phyloP scores from a whole-genome alignment of 306 rosid species.

The Vigna reflexopilosa region DNA sequence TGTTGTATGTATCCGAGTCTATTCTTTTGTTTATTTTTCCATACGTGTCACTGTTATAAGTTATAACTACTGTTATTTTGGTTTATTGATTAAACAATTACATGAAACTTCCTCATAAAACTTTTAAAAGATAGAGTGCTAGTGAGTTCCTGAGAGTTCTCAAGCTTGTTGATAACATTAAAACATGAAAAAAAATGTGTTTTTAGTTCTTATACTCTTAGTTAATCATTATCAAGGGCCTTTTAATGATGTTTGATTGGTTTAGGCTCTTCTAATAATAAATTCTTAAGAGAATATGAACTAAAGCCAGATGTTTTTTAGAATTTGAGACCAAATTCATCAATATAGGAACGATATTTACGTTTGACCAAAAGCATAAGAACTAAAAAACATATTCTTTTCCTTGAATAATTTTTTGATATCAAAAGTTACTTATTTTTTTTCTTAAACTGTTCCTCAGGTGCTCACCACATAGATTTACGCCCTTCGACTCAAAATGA shows the following conservation, averaged over 20 bases:
- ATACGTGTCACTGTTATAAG: constrained; percentile 19
- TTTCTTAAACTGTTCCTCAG: constrained; percentile 42
- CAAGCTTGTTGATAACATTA: neutral
- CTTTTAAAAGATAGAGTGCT: constrained; percentile 1
- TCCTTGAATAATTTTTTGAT: neutral
- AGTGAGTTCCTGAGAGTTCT: constrained; percentile 5
- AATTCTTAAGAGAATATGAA: too few species aligned
- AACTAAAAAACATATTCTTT: too few species aligned
- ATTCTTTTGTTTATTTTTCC: constrained; percentile 23
- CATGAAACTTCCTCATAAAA: constrained; percentile 3
- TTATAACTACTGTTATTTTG: constrained; percentile 18
- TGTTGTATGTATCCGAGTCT: constrained; percentile 20
- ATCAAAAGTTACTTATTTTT: constrained; percentile 13
- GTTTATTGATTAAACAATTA: neutral
- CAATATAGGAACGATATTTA: too few species aligned
- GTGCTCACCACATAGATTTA: constrained; percentile 86
- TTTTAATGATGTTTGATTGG: too few species aligned
- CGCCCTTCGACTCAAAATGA: constrained; percentile 72
- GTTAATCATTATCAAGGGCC: too few species aligned
- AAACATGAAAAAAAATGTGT: too few species aligned
- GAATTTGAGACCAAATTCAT: too few species aligned
- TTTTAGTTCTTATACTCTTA: too few species aligned
- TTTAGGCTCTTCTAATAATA: too few species aligned
- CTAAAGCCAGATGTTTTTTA: too few species aligned
- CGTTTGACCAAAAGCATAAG: too few species aligned